Evolutionary conservation across 352 stramenopile genomes (phyloP).

Genomic region (Globisporangium alternatum): DNA sequence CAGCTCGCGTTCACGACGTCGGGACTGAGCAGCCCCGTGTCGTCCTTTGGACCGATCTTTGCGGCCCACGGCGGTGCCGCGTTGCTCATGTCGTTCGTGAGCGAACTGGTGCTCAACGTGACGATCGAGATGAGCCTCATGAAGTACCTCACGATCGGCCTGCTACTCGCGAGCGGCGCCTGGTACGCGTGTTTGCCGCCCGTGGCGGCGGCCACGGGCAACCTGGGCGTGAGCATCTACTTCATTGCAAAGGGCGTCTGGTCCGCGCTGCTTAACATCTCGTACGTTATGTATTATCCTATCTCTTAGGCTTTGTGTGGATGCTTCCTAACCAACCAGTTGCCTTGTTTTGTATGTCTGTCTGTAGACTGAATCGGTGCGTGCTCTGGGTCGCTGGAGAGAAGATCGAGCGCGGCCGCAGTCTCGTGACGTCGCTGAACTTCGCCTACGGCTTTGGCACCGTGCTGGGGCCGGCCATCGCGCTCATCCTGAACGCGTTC

Average conservation of each 20-base stretch:
- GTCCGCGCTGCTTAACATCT: slow-evolving; percentile 75
- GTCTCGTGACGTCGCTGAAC: slow-evolving; percentile 74
- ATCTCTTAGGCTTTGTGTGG: background rate
- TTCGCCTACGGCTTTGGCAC: slow-evolving; percentile 62
- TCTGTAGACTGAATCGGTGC: slow-evolving; percentile 55
- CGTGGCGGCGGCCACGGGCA: slow-evolving; percentile 56
- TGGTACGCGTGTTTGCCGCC: slow-evolving; percentile 70
- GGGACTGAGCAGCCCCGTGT: slow-evolving; percentile 45
- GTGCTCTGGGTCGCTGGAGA: slow-evolving; percentile 67
- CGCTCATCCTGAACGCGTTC: slow-evolving; percentile 46
- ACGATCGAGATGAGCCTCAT: slow-evolving; percentile 65
- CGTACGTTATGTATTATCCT: slow-evolving; percentile 28
- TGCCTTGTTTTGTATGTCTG: background rate
- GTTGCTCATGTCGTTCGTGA: slow-evolving; percentile 78
- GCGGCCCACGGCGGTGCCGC: slow-evolving; percentile 64
- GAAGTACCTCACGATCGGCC: slow-evolving; percentile 63
- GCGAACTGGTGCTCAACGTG: slow-evolving; percentile 67
- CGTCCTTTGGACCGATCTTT: slow-evolving; percentile 72
- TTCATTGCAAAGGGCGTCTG: slow-evolving; percentile 78
- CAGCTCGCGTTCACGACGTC: slow-evolving; percentile 36
- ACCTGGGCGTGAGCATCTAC: slow-evolving; percentile 59
- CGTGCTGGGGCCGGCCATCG: slow-evolving; percentile 49
- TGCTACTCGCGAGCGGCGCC: slow-evolving; percentile 50
- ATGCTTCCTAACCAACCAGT: background rate
- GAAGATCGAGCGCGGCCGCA: slow-evolving; percentile 62